Evolutionary conservation across 2,329 filamentous ascomycete species (phyloP).

Genomic region (Pyricularia grisea): DNA sequence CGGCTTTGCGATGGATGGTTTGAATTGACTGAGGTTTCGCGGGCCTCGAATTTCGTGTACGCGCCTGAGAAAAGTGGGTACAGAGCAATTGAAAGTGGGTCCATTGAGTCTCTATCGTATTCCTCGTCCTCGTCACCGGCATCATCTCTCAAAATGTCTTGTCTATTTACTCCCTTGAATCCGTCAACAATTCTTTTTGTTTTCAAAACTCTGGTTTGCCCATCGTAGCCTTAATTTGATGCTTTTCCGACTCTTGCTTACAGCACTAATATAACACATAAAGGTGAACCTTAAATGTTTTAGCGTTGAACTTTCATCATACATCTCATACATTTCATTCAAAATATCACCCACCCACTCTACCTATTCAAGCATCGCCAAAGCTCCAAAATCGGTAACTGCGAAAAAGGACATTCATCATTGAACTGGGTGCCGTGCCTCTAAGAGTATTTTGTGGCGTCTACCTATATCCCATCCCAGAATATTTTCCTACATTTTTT

Average conservation of each 20-base stretch:
- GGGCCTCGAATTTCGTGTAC: neutral
- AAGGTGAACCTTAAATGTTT: neutral
- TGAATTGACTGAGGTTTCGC: slow-evolving; percentile 2
- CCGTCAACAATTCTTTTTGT: neutral
- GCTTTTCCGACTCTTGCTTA: neutral
- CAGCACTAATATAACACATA: neutral
- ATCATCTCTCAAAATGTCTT: neutral
- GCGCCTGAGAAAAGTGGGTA: neutral
- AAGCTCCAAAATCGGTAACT: neutral
- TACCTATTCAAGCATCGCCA: neutral
- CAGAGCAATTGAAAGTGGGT: neutral
- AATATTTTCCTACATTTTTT: slow-evolving; percentile 7
- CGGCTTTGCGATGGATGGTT: neutral
- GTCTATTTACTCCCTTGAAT: neutral
- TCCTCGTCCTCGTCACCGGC: neutral
- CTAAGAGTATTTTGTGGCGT: neutral
- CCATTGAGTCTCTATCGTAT: neutral
- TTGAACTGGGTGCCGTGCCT: neutral
- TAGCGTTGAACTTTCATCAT: too few relatives aligned
- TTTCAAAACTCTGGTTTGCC: neutral
- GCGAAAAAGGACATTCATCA: neutral
- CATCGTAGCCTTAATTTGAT: neutral
- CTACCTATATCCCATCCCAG: slow-evolving; percentile 2
- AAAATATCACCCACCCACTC: neutral
- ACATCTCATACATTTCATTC: too few relatives aligned